phyloP scores from a whole-genome alignment of 2,329 filamentous ascomycete genomes.

The Ascosphaera apis region DNA sequence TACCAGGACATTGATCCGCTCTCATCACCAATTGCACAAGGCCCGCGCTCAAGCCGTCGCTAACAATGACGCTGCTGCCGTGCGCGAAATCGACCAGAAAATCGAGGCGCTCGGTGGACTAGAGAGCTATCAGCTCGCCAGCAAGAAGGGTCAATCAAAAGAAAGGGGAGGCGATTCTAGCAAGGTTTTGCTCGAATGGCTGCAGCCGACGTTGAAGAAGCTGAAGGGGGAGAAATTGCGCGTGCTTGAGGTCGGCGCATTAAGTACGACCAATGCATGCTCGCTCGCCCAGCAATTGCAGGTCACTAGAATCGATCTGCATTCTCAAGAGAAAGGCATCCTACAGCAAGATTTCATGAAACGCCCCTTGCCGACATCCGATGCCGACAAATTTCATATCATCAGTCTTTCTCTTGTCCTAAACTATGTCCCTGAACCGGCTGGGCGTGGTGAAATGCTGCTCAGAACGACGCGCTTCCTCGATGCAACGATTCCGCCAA shows the following conservation, averaged over 20 bases:
- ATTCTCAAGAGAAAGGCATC: constrained; percentile 59
- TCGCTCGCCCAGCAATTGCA: constrained; percentile 48
- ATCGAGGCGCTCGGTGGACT: constrained; percentile 36
- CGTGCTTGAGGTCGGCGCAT: constrained; percentile 72
- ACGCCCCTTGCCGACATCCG: constrained; percentile 42
- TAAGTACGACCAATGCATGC: constrained; percentile 68
- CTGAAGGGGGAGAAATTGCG: constrained; percentile 20
- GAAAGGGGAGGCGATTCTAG: constrained; percentile 42
- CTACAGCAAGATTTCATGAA: constrained; percentile 86
- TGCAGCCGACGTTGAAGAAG: constrained; percentile 14
- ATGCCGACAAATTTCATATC: constrained; percentile 54
- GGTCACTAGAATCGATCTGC: constrained; percentile 68
- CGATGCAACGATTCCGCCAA: constrained; percentile 10
- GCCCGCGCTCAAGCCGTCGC: constrained; percentile 27
- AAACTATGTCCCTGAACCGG: constrained; percentile 72
- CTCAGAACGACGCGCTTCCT: constrained; percentile 51
- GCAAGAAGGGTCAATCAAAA: constrained; percentile 36
- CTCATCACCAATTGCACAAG: constrained; percentile 37
- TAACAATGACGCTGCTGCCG: constrained; percentile 20
- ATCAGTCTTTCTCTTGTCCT: constrained; percentile 81
- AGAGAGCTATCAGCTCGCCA: constrained; percentile 36
- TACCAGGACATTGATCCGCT: constrained; percentile 34
- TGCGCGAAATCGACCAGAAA: constrained; percentile 22
- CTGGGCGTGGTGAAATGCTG: constrained; percentile 64
- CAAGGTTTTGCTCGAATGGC: constrained; percentile 35